Conservation (phyloP, 2,329 filamentous ascomycete species). For the Pyrenochaeta sp. region DNA sequence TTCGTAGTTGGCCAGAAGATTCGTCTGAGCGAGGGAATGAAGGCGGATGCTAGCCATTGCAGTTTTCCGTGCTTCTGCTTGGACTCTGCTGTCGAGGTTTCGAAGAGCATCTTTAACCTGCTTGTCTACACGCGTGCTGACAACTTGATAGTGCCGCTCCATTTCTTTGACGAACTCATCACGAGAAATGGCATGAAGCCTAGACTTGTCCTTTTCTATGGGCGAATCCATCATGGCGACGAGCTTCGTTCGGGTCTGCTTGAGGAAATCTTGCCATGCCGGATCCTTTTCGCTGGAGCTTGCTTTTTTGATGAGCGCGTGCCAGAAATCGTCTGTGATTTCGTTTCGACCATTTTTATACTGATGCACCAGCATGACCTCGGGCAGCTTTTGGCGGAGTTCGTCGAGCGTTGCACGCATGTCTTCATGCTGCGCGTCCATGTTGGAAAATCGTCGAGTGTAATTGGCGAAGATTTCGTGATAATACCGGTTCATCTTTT, state of each 20-base stretch:
- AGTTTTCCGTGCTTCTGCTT: slow-evolving; percentile 39
- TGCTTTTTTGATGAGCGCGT: slow-evolving; percentile 66
- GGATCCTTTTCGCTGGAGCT: slow-evolving; percentile 52
- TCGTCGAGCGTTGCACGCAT: slow-evolving; percentile 23
- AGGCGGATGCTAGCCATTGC: slow-evolving; percentile 40
- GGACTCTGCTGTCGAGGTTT: slow-evolving; percentile 20
- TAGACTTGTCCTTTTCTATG: slow-evolving; percentile 8
- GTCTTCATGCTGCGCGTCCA: slow-evolving; percentile 17
- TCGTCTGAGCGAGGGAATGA: slow-evolving; percentile 40
- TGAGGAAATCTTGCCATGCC: slow-evolving; percentile 62
- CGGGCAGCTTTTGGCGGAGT: slow-evolving; percentile 56
- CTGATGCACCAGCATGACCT: slow-evolving; percentile 63
- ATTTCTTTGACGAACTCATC: slow-evolving; percentile 58
- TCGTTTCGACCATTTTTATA: slow-evolving; percentile 60
- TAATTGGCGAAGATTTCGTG: too few relatives aligned
- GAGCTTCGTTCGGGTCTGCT: slow-evolving; percentile 56
- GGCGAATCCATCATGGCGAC: slow-evolving; percentile 31
- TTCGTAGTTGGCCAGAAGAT: slow-evolving; percentile 41
- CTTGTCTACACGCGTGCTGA: slow-evolving; percentile 31
- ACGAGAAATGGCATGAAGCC: slow-evolving; percentile 49
- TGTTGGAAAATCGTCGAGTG: too few relatives aligned
- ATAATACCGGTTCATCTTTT: too few relatives aligned
- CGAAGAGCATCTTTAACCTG: slow-evolving; percentile 30
- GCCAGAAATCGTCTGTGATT: slow-evolving; percentile 70
- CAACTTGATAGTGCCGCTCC: slow-evolving; percentile 25